Conservation (phyloP, 2,329 filamentous ascomycete species). For the Diaporthe sp. region DNA sequence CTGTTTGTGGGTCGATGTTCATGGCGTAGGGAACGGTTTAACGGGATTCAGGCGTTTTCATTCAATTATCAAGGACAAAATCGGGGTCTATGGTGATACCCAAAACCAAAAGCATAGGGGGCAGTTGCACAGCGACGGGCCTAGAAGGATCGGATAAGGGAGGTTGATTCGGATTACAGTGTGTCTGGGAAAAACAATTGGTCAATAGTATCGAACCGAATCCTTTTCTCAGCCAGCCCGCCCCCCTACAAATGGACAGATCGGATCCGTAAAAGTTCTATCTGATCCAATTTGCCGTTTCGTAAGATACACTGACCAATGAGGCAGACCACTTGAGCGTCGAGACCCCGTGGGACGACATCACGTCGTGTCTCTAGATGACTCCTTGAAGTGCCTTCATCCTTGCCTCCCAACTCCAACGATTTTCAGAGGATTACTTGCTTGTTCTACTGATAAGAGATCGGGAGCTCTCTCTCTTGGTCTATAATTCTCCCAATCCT, state of each 20-base stretch:
- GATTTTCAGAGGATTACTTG: no score
- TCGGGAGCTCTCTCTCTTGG: no score
- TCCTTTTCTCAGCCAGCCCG: no score
- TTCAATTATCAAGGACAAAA: background rate
- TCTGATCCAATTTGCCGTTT: background rate
- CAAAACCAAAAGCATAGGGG: background rate
- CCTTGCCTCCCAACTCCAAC: no score
- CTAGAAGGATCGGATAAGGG: background rate
- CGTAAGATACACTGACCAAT: no score
- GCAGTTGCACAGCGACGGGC: background rate
- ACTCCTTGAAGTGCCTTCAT: no score
- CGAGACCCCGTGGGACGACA: no score
- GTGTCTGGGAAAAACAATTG: background rate
- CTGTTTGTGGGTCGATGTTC: background rate
- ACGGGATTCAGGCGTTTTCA: background rate
- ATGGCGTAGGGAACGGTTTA: background rate
- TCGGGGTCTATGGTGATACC: background rate
- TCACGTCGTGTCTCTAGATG: no score
- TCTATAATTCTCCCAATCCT: no score
- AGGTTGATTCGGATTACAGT: background rate
- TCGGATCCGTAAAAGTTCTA: no score
- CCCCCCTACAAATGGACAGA: no score
- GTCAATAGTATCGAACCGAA: background rate
- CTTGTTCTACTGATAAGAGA: no score
- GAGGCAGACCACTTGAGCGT: background rate